phyloP scores from a whole-genome alignment of 108 stramenopile species.

The Aurantiochytrium sp. region DNA sequence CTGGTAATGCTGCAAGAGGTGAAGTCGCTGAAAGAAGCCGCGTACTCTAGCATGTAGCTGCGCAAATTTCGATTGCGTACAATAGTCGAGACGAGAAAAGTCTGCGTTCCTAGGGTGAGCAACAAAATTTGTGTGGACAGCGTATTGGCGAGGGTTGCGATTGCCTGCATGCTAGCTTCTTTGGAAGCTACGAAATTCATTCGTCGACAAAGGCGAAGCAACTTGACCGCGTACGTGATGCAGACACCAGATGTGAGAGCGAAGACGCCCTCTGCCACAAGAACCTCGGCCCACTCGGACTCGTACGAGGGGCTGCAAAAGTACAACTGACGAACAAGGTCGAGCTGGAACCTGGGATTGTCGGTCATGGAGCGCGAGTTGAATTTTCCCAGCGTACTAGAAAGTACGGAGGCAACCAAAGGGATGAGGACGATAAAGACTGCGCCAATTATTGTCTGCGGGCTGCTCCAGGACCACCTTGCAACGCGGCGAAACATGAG shows the following conservation, averaged over 20 bases:
- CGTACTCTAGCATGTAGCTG: background rate
- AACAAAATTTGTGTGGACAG: background rate
- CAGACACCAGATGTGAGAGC: background rate
- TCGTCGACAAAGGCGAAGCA: background rate
- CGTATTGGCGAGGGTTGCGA: background rate
- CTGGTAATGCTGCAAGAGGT: background rate
- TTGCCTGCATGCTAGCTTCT: background rate
- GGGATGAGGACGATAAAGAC: background rate
- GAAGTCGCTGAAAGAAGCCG: background rate
- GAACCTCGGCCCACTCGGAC: background rate
- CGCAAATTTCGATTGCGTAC: background rate
- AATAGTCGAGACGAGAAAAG: background rate
- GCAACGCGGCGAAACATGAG: no score
- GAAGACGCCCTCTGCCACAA: background rate
- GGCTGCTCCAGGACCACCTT: background rate
- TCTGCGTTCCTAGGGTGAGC: background rate
- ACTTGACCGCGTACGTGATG: background rate
- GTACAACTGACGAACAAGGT: background rate
- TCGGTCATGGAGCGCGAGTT: background rate
- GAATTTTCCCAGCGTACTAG: background rate
- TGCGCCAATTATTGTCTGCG: background rate
- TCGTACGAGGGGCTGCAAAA: background rate
- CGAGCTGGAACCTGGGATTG: background rate
- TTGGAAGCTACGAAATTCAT: background rate
- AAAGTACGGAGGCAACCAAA: background rate